phyloP scores from a whole-genome alignment of 2,329 filamentous ascomycete genomes.

The Xylaria digitata region DNA sequence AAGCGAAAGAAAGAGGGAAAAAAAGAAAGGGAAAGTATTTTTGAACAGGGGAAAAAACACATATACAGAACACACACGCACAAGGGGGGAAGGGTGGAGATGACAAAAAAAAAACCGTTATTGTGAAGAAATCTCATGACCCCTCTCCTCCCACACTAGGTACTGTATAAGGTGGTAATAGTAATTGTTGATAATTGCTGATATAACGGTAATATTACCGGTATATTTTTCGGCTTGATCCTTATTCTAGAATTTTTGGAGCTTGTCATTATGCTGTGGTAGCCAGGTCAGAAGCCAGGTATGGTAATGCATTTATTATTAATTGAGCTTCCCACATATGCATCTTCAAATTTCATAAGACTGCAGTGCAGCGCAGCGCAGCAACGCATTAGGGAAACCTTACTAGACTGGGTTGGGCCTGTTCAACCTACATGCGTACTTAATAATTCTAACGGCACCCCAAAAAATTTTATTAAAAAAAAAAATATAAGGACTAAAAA shows the following conservation, averaged over 20 bases:
- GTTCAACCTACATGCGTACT: not conserved
- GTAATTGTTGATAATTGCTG: not conserved
- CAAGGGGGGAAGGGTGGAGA: not conserved
- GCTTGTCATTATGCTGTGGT: too few species aligned
- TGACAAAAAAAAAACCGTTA: not conserved
- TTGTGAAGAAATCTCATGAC: not conserved
- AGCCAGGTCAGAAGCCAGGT: not conserved
- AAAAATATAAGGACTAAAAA: not conserved
- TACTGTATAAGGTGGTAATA: not conserved
- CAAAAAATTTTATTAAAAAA: not conserved
- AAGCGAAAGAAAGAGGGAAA: conserved; percentile 12
- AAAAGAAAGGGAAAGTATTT: conserved; percentile 9
- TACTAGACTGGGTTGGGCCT: not conserved
- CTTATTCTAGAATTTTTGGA: too few species aligned
- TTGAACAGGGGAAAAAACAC: not conserved
- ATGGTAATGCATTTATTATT: conserved; percentile 4
- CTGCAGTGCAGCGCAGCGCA: too few species aligned
- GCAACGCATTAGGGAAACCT: not conserved
- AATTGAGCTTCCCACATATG: conserved; percentile 4
- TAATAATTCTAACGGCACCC: conserved; percentile 12
- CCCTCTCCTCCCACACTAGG: too few species aligned
- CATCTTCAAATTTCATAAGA: conserved; percentile 7
- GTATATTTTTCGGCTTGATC: too few species aligned
- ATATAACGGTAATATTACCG: not conserved
- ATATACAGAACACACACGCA: not conserved